These are phyloP conservation scores for Diaporthe capsici DNA, from an alignment of 2,329 filamentous ascomycete genomes.

Conservation along the genomic window DNA sequence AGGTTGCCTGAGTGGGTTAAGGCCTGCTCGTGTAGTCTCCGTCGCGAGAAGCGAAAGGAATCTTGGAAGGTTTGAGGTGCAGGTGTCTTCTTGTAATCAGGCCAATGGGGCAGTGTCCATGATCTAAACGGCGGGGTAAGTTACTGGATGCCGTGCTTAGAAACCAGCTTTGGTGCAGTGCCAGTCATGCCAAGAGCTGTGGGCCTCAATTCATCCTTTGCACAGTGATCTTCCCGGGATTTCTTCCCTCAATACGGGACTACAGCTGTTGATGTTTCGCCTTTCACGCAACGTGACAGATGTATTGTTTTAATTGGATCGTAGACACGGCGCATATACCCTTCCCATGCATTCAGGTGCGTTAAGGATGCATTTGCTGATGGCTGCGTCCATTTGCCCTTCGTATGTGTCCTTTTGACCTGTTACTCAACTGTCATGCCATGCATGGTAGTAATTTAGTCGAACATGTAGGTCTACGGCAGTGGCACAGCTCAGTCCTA, in stretches of 20 bases:
- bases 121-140: slow-evolving; percentile 18
- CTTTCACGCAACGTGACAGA: too few species aligned
- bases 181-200: slow-evolving; percentile 9
- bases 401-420: not conserved
- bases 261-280: not conserved
- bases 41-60: not conserved
- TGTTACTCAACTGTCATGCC: not conserved
- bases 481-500: not conserved
- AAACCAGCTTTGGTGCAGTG: not conserved
- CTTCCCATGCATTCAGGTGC: not conserved
- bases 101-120: not conserved
- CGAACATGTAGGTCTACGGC: not conserved
- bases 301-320: not conserved
- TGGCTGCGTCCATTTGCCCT: not conserved
- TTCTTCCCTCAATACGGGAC: not conserved
- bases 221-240: not conserved
- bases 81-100: slow-evolving; percentile 5
- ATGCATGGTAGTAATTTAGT: not conserved
- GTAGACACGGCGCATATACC: not conserved
- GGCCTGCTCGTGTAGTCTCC: not conserved
- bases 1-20: not conserved
- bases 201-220: slow-evolving; percentile 16
- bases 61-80: not conserved
- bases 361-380: not conserved
- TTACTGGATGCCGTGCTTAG: not conserved